Percentiles rank a stretch among this genome's conserved stretches.
These are phyloP conservation scores for Nyssa sinensis DNA, from an alignment of 148 eudicot species.

Conservation along the genomic window DNA sequence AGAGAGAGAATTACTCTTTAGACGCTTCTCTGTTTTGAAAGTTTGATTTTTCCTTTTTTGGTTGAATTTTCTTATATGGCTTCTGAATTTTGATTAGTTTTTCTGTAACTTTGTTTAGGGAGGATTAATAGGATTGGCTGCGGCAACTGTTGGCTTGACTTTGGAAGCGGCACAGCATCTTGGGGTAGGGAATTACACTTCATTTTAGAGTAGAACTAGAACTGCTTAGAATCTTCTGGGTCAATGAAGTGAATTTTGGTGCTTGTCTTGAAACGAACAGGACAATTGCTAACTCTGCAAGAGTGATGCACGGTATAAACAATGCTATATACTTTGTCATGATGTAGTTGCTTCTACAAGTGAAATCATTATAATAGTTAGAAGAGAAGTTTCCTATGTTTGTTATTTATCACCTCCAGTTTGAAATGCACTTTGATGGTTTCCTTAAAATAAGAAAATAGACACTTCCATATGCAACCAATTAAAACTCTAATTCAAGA, in stretches of 20 bases:
- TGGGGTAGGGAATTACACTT: slow-evolving; percentile 58
- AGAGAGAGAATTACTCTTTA: background rate
- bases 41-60: background rate
- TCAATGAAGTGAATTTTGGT: background rate
- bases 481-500: too few relatives aligned
- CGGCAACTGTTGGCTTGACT: slow-evolving; percentile 92
- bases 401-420: background rate
- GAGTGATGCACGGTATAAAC: background rate
- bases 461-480: background rate
- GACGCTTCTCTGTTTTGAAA: background rate
- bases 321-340: background rate
- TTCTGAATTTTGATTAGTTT: slow-evolving; percentile 10
- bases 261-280: background rate
- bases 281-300: background rate
- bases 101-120: slow-evolving; percentile 47
- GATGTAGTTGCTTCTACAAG: background rate
- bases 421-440: background rate
- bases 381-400: too few relatives aligned
- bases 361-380: background rate
- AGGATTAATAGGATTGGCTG: slow-evolving; percentile 97
- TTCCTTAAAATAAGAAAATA: background rate
- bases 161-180: slow-evolving; percentile 93
- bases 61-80: background rate
- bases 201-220: too few relatives aligned
- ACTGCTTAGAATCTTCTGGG: background rate